phyloP scores from a whole-genome alignment of 345 rosid genomes.

The Eucalyptus decipiens region DNA sequence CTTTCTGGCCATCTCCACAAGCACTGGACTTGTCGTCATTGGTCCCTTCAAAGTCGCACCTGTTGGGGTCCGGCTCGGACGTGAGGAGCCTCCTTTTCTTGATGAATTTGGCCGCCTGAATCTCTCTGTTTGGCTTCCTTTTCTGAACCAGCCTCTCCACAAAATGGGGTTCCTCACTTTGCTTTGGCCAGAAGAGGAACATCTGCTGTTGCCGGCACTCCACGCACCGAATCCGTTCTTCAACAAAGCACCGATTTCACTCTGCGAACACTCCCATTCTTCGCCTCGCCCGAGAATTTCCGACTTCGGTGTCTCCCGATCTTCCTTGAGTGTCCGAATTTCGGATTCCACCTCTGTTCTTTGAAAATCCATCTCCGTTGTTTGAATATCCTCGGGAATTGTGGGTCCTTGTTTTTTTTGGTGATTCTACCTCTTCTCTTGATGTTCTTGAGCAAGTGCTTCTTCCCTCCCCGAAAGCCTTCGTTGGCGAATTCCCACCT shows the following conservation, averaged over 20 bases:
- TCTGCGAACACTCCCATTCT: constrained; percentile 22
- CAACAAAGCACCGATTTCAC: constrained; percentile 12
- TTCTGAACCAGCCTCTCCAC: constrained; percentile 22
- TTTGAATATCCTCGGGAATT: background rate
- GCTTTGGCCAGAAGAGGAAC: constrained; percentile 35
- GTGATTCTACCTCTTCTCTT: constrained; percentile 20
- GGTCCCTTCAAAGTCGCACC: background rate
- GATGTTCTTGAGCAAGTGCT: constrained; percentile 45
- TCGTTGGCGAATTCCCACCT: constrained; percentile 67
- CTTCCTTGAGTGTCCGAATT: constrained; percentile 23
- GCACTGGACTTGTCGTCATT: background rate
- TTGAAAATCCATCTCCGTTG: background rate
- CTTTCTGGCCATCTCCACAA: background rate
- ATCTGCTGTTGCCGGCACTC: constrained; percentile 43
- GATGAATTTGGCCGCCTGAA: background rate
- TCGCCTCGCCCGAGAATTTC: constrained; percentile 32
- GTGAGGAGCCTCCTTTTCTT: constrained; percentile 23
- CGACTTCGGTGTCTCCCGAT: constrained; percentile 12
- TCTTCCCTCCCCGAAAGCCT: constrained; percentile 44
- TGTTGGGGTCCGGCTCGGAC: background rate
- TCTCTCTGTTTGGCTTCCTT: constrained; percentile 25
- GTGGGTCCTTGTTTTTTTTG: constrained; percentile 19
- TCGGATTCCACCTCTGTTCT: constrained; percentile 7
- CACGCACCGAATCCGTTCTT: constrained; percentile 17
- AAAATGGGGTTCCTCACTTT: constrained; percentile 18